A percentile compares a stretch with the other conserved stretches of the same genome.
Evolutionary conservation across 2,329 filamentous ascomycete species (phyloP).

Genomic region (Pyricularia pennisetigena): DNA sequence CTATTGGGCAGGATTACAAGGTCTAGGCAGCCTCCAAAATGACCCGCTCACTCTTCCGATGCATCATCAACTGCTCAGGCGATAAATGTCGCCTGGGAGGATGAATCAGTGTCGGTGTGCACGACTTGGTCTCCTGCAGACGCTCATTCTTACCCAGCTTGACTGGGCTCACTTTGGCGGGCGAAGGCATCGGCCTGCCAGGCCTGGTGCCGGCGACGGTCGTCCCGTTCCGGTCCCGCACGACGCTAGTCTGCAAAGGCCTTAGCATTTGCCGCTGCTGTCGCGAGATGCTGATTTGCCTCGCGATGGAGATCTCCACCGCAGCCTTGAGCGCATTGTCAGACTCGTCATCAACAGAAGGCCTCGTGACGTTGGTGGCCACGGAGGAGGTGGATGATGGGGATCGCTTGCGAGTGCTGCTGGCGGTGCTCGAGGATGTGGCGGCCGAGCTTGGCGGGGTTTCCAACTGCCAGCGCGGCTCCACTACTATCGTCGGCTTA

Average conservation of each 20-base stretch:
- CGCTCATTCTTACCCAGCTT: constrained; percentile 21
- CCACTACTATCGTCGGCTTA: constrained; percentile 24
- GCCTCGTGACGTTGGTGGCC: constrained; percentile 21
- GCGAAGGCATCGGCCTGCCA: constrained; percentile 7
- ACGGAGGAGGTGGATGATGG: constrained; percentile 21
- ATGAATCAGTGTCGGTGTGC: constrained; percentile 36
- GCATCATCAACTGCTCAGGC: constrained; percentile 20
- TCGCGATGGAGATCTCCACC: constrained; percentile 56
- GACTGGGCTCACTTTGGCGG: constrained; percentile 8
- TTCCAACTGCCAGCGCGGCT: constrained; percentile 39
- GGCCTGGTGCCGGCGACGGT: constrained; percentile 16
- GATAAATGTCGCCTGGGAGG: constrained; percentile 19
- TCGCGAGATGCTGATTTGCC: constrained; percentile 56
- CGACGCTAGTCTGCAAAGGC: constrained; percentile 32
- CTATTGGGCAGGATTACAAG: neutral
- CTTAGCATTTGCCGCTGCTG: constrained; percentile 50
- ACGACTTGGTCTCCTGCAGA: constrained; percentile 27
- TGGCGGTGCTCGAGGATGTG: constrained; percentile 17
- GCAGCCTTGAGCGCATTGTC: constrained; percentile 39
- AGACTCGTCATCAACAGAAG: constrained; percentile 26
- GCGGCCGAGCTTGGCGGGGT: constrained; percentile 26
- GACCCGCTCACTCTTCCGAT: constrained; percentile 43
- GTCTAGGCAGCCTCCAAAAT: constrained; percentile 35
- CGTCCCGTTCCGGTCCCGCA: neutral
- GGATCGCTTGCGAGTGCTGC: constrained; percentile 9